Percentiles rank a stretch among this genome's conserved stretches.
These are phyloP conservation scores for Penicillium ochrochloron DNA, from an alignment of 495 filamentous ascomycete species.

Conservation along the genomic window DNA sequence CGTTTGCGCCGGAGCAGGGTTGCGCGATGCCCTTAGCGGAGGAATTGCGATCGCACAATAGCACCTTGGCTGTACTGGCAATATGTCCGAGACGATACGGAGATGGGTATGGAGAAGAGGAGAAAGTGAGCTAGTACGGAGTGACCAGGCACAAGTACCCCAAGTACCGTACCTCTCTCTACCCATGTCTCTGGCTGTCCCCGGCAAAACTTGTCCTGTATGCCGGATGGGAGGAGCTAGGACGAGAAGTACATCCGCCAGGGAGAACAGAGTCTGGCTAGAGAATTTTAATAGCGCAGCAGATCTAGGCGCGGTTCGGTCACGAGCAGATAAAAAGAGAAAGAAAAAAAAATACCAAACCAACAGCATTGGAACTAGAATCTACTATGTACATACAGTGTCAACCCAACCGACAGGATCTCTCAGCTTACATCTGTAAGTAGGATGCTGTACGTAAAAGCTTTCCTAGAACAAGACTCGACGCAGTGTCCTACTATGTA, in stretches of 20 bases:
- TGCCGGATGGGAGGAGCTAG: constrained; percentile 4
- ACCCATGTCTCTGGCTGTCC: constrained; percentile 5
- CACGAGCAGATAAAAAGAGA: background rate
- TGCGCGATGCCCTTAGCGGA: constrained; percentile 13
- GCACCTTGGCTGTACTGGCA: constrained; percentile 15
- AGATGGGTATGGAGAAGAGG: background rate
- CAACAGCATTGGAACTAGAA: background rate
- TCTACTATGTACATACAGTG: background rate
- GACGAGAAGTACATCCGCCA: constrained; percentile 10
- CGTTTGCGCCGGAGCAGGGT: constrained; percentile 4
- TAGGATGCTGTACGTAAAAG: background rate
- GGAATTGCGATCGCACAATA: constrained; percentile 12
- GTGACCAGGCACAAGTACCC: background rate
- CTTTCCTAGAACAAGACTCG: constrained; percentile 3
- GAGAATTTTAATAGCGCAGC: constrained; percentile 7
- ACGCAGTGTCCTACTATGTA: constrained; percentile 1
- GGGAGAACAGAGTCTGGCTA: constrained; percentile 12
- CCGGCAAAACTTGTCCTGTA: background rate
- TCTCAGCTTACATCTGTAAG: background rate
- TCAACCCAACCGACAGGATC: background rate
- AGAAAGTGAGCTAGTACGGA: background rate
- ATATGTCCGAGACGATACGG: constrained; percentile 18
- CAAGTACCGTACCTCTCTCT: constrained; percentile 9
- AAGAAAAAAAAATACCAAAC: background rate
- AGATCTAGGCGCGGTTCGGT: constrained; percentile 4